phyloP scores from a whole-genome alignment of 768 basidiomycete genomes.

The Hygrocybe punicea region DNA sequence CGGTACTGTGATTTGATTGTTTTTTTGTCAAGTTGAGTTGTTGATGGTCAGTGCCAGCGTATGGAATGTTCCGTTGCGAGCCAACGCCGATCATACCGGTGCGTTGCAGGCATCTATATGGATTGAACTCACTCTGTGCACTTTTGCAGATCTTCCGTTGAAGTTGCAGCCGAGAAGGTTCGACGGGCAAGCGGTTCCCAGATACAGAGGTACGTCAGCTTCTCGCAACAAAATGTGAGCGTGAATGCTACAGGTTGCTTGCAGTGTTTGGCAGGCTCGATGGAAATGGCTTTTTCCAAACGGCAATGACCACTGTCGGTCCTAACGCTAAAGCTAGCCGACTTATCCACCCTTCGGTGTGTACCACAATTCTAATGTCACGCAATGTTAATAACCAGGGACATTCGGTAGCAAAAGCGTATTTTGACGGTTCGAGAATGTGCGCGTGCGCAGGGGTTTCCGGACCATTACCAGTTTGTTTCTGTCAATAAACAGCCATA shows the following conservation, averaged over 20 bases:
- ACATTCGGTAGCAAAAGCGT: constrained; percentile 58
- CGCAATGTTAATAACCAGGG: background rate
- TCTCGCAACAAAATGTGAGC: background rate
- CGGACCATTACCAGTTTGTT: constrained; percentile 62
- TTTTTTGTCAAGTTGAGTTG: background rate
- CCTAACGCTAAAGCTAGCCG: constrained; percentile 51
- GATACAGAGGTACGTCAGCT: constrained; percentile 16
- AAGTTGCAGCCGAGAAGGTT: constrained; percentile 25
- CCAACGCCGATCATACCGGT: constrained; percentile 53
- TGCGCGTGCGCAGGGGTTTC: constrained; percentile 77
- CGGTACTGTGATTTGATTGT: constrained; percentile 16
- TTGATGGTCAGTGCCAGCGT: constrained; percentile 34
- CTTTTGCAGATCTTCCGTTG: constrained; percentile 40
- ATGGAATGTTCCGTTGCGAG: constrained; percentile 50
- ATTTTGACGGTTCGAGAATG: constrained; percentile 63
- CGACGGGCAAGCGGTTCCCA: background rate
- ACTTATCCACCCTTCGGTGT: constrained; percentile 43
- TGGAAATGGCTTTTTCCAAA: constrained; percentile 52
- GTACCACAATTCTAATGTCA: constrained; percentile 5
- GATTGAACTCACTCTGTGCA: too few relatives aligned
- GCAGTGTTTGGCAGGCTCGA: constrained; percentile 60
- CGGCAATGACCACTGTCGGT: constrained; percentile 54
- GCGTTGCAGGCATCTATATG: too few relatives aligned
- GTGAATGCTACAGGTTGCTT: background rate
- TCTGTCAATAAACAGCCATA: constrained; percentile 40